These are phyloP conservation scores for Clavispora phyllophila DNA, from an alignment of 805 yeast genomes.

Conservation along the genomic window DNA sequence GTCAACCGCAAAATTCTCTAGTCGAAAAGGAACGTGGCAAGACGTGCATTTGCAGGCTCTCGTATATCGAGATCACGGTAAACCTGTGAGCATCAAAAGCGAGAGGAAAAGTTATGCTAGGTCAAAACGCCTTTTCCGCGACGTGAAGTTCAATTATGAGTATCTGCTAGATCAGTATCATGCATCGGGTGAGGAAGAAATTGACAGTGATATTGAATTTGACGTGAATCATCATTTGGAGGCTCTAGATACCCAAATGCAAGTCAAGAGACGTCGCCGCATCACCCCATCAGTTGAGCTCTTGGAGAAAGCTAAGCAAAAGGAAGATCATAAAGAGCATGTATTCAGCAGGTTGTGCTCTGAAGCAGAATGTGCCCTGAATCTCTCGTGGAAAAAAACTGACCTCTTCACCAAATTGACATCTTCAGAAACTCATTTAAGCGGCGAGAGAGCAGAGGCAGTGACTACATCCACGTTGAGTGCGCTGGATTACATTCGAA, in stretches of 20 bases:
- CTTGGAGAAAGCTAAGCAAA: slow-evolving; percentile 1
- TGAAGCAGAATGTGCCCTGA: slow-evolving; percentile 4
- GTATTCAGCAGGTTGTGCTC: slow-evolving; percentile 6
- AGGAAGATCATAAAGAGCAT: slow-evolving; percentile 5
- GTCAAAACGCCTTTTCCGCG: slow-evolving; percentile 24
- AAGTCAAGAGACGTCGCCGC: not conserved
- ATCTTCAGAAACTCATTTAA: not conserved
- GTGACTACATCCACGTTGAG: not conserved
- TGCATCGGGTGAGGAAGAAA: slow-evolving; percentile 2
- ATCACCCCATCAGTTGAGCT: not conserved
- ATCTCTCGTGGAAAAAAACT: slow-evolving; percentile 6
- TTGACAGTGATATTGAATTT: slow-evolving; percentile 9
- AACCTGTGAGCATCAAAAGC: slow-evolving; percentile 4
- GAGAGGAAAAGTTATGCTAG: slow-evolving; percentile 16
- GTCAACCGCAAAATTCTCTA: not conserved
- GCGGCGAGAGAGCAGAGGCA: not conserved
- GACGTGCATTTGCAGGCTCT: slow-evolving; percentile 10
- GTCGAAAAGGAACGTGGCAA: slow-evolving; percentile 9
- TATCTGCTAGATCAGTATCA: slow-evolving; percentile 16
- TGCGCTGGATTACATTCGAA: not conserved
- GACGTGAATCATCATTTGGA: slow-evolving; percentile 7
- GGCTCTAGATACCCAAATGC: slow-evolving; percentile 4
- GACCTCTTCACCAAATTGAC: not conserved
- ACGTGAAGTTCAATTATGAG: slow-evolving; percentile 23
- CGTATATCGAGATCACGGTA: slow-evolving; percentile 1